These are phyloP conservation scores for Lindgomyces ingoldianus DNA, from an alignment of 495 filamentous ascomycete genomes.

Conservation along the genomic window DNA sequence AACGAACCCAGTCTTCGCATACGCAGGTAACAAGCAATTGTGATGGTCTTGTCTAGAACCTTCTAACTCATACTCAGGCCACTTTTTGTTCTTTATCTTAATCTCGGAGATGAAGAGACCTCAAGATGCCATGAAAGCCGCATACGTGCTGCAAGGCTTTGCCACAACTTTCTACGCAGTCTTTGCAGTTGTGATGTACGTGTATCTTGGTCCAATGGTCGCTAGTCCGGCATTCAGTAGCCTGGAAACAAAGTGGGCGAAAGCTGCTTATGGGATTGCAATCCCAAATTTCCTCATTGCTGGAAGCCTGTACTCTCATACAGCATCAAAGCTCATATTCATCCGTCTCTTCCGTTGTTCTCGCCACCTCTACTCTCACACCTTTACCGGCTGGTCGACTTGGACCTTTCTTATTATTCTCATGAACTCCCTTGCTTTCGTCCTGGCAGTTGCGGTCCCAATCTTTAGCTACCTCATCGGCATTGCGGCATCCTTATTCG, in stretches of 20 bases:
- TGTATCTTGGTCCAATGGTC: constrained; percentile 54
- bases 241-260: constrained; percentile 50
- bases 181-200: constrained; percentile 56
- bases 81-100: constrained; percentile 57
- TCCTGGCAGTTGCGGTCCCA: constrained; percentile 56
- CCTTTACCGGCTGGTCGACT: constrained; percentile 52
- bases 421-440: constrained; percentile 52
- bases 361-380: constrained; percentile 53
- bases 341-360: constrained; percentile 51
- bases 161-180: constrained; percentile 57
- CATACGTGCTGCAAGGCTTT: constrained; percentile 49
- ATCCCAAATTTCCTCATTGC: constrained; percentile 54
- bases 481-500: constrained; percentile 49
- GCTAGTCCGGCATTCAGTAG: constrained; percentile 55
- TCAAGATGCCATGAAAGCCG: constrained; percentile 58
- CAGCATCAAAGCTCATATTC: constrained; percentile 55
- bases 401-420: constrained; percentile 51
- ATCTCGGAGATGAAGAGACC: constrained; percentile 61
- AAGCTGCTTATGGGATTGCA: constrained; percentile 54
- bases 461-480: constrained; percentile 58
- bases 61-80: constrained; percentile 48
- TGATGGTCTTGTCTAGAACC: no score
- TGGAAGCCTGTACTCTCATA: constrained; percentile 56
- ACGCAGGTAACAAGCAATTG: no score
- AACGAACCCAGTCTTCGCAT: constrained; percentile 51